Base-by-base conservation (phyloP, 176 grass and related monocot species). In the Chloris gayana region DNA sequence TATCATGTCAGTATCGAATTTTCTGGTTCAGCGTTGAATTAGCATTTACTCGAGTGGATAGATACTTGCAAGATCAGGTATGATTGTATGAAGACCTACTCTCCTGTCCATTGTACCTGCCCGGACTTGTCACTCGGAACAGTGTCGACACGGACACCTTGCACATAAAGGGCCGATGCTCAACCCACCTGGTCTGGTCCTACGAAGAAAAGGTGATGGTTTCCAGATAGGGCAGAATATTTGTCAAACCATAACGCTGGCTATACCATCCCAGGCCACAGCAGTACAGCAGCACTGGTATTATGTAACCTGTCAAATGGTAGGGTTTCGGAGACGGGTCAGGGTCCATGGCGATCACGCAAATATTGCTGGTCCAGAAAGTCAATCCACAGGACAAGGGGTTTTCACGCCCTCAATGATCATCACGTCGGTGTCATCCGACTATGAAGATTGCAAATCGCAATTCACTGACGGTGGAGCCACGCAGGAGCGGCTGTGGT, bases 171-270 rank as follows among this genome's bases (percentile, higher is more conserved):
- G 2, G 12, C 32, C 14, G 81, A 68, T 61, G 68, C 71, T 24
- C 63, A 70, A 64, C 54, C 63, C 66, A 84, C 81, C 70, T 80
- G 76, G 81, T 69, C 51, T 57, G 47, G 47, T 15, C 75, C 80
- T 58, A 72, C 42, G 38, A 57, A 34, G 70, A 69, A 79, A 64
- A 79, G n/a, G 33, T 15, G 32, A 66, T 61, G 68, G 45, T 49
- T 1, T 31, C 30, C 61, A 69, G 50, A 74, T 31, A 73, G 19
- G 70, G 50, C 56, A 64, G 82, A 84, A 80, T 80, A 76, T 80
- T 74, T 88, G 82, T 84, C 67, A 53, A 60, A 69, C 44, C 50
- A 75, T 41, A 39, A 53, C 49, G 49, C 49, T 53, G 17, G 49
- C 49, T 21, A 21, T 25, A 24, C 22, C 22, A 58, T 58, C 54